Evolutionary conservation across 176 grass and related monocot species (phyloP), one percentile per base, ranked within the genome.

Genomic region (Luzula sylvatica): DNA sequence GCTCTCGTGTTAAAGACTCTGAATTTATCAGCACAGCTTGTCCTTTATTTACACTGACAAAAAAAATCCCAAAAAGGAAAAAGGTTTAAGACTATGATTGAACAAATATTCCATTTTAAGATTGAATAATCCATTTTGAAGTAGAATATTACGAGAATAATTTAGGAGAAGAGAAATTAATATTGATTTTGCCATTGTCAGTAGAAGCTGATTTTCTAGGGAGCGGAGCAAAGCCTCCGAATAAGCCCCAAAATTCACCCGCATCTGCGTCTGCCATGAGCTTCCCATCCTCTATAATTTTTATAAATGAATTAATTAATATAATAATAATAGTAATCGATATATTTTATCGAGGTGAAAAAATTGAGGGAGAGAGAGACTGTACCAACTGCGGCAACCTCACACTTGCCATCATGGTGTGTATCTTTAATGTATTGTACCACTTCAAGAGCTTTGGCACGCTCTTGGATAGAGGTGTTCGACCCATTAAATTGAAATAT

Each of bases 401-500:
- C 92, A 44, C 92, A 90, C 66, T 83, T 98, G 5, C 86, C 86
- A 26, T 90, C 86, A 80, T 98, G 92, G 52, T 87, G 86, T 12
- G 78, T 80, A 50, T 98, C 86, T 87, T 98, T 98, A 28, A 98
- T 73, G 70, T 90, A 90, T 50, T 98, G 86, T 19, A 98, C 92
- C 62, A 98, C 92, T 67, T 98, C 86, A 20, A 98, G 86, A 72
- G 92, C 86, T 87, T 98, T 98, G 61, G 92, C 92, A 71, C 92
- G 81, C 72, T 98, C 92, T 72, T 98, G 92, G 75, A 98, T 98
- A 71, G 78, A 90, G 56, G 92, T 90, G 71, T 90, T 87, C 0
- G 86, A 90, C 47, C 92, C 92, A 65, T 80, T 98, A 68, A 98
- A 98, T 58, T 98, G 92, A 62, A 98, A 98, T 66, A 98, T 90